phyloP scores from a whole-genome alignment of 1,139 yeast genomes.

The Geotrichum phurueaensis region DNA sequence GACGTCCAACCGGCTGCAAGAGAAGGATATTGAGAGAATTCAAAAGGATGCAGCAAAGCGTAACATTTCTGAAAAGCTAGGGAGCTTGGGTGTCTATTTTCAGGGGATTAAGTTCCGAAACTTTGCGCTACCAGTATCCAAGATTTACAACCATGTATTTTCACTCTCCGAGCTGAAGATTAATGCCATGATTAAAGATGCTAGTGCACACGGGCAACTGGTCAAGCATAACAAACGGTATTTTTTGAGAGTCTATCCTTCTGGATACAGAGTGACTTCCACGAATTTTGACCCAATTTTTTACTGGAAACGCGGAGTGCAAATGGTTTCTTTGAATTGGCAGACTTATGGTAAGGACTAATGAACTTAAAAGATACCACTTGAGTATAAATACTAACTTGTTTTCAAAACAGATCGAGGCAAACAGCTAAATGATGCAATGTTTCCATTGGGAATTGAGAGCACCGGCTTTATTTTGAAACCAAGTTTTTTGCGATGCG shows the following conservation, averaged over 20 bases:
- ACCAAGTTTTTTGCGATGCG: slow-evolving; percentile 41
- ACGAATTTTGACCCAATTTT: slow-evolving; percentile 72
- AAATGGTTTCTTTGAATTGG: slow-evolving; percentile 97
- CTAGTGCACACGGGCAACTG: slow-evolving; percentile 44
- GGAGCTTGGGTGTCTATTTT: slow-evolving; percentile 58
- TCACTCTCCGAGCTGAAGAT: slow-evolving; percentile 75
- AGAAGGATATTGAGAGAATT: neutral
- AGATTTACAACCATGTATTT: slow-evolving; percentile 73
- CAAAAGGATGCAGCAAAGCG: slow-evolving; percentile 19
- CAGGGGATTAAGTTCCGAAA: slow-evolving; percentile 75
- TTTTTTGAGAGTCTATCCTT: slow-evolving; percentile 83
- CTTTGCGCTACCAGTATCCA: slow-evolving; percentile 81
- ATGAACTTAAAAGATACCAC: too few relatives aligned
- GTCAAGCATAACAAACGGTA: slow-evolving; percentile 71
- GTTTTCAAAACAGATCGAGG: slow-evolving; percentile 51
- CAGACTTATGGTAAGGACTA: slow-evolving; percentile 51
- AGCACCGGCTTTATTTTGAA: slow-evolving; percentile 73
- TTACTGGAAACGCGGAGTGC: slow-evolving; percentile 82
- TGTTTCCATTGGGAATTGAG: slow-evolving; percentile 52
- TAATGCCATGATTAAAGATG: slow-evolving; percentile 58
- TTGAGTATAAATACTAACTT: neutral
- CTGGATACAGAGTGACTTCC: slow-evolving; percentile 67
- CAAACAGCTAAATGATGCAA: slow-evolving; percentile 81
- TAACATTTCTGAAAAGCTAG: slow-evolving; percentile 38
- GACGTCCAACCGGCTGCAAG: neutral